Percentiles rank a stretch among this genome's conserved stretches.
phyloP scores from a whole-genome alignment of 768 basidiomycete species.

The Leucocoprinus birnbaumii region DNA sequence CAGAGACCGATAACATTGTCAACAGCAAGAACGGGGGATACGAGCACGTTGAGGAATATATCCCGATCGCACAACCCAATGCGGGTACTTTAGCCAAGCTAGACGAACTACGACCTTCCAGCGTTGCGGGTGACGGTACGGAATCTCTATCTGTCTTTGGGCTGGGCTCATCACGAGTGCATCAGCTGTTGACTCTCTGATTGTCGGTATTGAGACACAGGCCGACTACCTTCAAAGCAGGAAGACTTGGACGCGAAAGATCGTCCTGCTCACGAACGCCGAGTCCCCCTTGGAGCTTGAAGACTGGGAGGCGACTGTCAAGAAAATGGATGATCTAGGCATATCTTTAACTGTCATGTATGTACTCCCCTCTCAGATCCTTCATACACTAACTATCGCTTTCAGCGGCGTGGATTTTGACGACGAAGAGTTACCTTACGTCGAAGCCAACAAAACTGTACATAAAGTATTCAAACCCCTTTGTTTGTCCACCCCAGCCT shows the following conservation, averaged over 20 bases:
- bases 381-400: constrained; percentile 1
- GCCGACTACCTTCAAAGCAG: constrained; percentile 63
- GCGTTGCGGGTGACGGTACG: constrained; percentile 65
- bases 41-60: constrained; percentile 68
- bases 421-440: constrained; percentile 61
- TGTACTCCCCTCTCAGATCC: constrained; percentile 14
- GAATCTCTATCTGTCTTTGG: not conserved
- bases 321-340: constrained; percentile 58
- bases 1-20: constrained; percentile 68
- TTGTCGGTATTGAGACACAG: constrained; percentile 85
- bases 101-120: constrained; percentile 55
- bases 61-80: constrained; percentile 66
- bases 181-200: constrained; percentile 80
- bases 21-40: constrained; percentile 65
- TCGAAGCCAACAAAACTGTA: constrained; percentile 64
- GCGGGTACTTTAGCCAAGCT: constrained; percentile 64
- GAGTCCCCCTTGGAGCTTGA: constrained; percentile 70
- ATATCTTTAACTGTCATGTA: constrained; percentile 74
- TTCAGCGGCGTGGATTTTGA: constrained; percentile 87
- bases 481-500: constrained; percentile 52
- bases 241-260: constrained; percentile 81
- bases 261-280: constrained; percentile 85
- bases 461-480: constrained; percentile 58
- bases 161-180: not conserved
- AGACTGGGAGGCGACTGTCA: constrained; percentile 68